phyloP scores from a whole-genome alignment of 2,329 filamentous ascomycete species.

The Hypoxylon sp. region DNA sequence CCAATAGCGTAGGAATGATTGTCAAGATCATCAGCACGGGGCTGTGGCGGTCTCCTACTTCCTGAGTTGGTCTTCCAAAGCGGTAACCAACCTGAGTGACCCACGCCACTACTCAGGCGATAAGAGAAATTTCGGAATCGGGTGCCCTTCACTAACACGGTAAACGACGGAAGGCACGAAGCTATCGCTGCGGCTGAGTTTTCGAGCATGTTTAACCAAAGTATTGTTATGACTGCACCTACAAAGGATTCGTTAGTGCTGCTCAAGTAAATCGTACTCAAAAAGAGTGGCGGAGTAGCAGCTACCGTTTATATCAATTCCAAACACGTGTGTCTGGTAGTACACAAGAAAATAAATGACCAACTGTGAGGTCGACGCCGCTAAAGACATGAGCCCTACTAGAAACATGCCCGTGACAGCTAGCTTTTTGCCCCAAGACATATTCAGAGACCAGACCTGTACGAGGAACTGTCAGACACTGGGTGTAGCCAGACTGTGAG shows the following conservation, averaged over 20 bases:
- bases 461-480: background rate
- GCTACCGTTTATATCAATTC: constrained; percentile 4
- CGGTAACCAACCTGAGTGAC: background rate
- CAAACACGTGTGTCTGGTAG: background rate
- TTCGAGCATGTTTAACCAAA: constrained; percentile 2
- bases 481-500: too few species aligned
- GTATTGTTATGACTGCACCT: background rate
- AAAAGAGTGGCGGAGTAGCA: too few species aligned
- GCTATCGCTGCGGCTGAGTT: constrained; percentile 1
- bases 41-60: background rate
- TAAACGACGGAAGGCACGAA: constrained; percentile 6
- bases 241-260: background rate
- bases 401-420: constrained; percentile 5
- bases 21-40: background rate
- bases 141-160: background rate
- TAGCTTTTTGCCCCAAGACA: constrained; percentile 5
- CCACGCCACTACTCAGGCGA: background rate
- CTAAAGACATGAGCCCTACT: constrained; percentile 4
- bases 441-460: constrained; percentile 9
- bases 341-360: background rate
- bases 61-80: constrained; percentile 1
- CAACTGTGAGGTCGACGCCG: constrained; percentile 1
- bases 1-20: background rate
- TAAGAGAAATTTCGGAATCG: constrained; percentile 3
- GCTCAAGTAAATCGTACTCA: background rate